Evolutionary conservation across 257 asterid genomes (phyloP).

Genomic region (Solanum chilense): DNA sequence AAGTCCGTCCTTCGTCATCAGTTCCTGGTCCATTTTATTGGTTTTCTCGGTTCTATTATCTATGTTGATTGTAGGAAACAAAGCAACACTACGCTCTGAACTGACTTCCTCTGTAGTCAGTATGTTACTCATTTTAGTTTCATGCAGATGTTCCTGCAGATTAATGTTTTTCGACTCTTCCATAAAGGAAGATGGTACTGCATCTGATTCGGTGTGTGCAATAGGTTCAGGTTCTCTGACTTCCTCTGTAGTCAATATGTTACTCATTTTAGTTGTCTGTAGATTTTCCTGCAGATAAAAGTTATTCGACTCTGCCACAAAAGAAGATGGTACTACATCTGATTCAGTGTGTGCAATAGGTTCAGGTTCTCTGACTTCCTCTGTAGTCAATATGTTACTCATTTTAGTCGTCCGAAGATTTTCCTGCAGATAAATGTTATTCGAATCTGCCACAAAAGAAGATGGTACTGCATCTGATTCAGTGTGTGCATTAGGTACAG

Average conservation of each 20-base stretch:
- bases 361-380: slow-evolving; percentile 19
- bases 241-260: slow-evolving; percentile 17
- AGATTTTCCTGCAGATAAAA: slow-evolving; percentile 23
- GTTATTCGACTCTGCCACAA: slow-evolving; percentile 18
- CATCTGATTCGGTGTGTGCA: slow-evolving; percentile 10
- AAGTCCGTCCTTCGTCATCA: slow-evolving; percentile 8
- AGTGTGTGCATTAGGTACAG: slow-evolving; percentile 14
- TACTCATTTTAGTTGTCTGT: slow-evolving; percentile 16
- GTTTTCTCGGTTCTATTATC: slow-evolving; percentile 21
- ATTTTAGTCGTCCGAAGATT: slow-evolving; percentile 17
- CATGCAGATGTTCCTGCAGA: slow-evolving; percentile 18
- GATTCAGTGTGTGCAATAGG: slow-evolving; percentile 9
- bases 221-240: slow-evolving; percentile 17
- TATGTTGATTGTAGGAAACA: slow-evolving; percentile 19
- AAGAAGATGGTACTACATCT: slow-evolving; percentile 8
- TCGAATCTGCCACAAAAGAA: slow-evolving; percentile 13
- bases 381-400: slow-evolving; percentile 18
- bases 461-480: slow-evolving; percentile 12
- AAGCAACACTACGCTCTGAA: slow-evolving; percentile 11
- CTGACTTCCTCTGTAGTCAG: slow-evolving; percentile 17
- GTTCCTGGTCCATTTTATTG: slow-evolving; percentile 17
- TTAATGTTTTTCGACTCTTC: slow-evolving; percentile 22
- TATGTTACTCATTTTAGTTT: slow-evolving; percentile 18
- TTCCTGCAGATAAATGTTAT: slow-evolving; percentile 24
- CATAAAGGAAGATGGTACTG: slow-evolving; percentile 8